phyloP scores from a whole-genome alignment of 495 filamentous ascomycete species.

The Penicillium manginii region DNA sequence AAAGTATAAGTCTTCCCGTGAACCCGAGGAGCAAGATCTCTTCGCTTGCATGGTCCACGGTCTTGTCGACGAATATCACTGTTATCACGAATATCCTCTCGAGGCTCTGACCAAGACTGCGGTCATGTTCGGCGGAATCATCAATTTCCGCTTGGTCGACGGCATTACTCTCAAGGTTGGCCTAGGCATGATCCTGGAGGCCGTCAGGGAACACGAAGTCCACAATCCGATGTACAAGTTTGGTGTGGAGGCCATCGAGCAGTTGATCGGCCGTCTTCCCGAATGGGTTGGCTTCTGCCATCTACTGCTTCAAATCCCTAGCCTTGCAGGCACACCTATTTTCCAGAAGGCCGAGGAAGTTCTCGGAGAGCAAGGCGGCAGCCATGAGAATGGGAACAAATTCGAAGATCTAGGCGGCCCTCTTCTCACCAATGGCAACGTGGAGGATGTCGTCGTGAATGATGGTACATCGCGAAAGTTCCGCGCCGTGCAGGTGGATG shows the following conservation, averaged over 20 bases:
- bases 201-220: constrained; percentile 78
- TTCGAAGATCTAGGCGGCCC: constrained; percentile 43
- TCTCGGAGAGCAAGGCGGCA: constrained; percentile 60
- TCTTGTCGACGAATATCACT: constrained; percentile 94
- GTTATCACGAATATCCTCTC: constrained; percentile 90
- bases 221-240: constrained; percentile 97
- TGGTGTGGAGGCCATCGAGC: constrained; percentile 92
- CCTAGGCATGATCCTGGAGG: constrained; percentile 93
- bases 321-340: constrained; percentile 81
- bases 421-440: constrained; percentile 64
- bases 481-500: constrained; percentile 73
- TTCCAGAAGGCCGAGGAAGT: constrained; percentile 82
- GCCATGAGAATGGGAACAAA: constrained; percentile 12
- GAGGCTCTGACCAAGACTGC: constrained; percentile 94
- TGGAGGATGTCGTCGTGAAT: constrained; percentile 58
- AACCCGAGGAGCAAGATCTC: constrained; percentile 84
- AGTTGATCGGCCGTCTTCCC: constrained; percentile 76
- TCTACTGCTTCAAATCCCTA: constrained; percentile 76
- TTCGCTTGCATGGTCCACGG: constrained; percentile 99
- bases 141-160: constrained; percentile 86
- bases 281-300: constrained; percentile 94
- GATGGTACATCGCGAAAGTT: constrained; percentile 65
- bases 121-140: constrained; percentile 95
- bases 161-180: constrained; percentile 89
- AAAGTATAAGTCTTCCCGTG: constrained; percentile 80